Conservation (phyloP, 371 early-diverging fungal species). For the Actinomortierella ambigua region DNA sequence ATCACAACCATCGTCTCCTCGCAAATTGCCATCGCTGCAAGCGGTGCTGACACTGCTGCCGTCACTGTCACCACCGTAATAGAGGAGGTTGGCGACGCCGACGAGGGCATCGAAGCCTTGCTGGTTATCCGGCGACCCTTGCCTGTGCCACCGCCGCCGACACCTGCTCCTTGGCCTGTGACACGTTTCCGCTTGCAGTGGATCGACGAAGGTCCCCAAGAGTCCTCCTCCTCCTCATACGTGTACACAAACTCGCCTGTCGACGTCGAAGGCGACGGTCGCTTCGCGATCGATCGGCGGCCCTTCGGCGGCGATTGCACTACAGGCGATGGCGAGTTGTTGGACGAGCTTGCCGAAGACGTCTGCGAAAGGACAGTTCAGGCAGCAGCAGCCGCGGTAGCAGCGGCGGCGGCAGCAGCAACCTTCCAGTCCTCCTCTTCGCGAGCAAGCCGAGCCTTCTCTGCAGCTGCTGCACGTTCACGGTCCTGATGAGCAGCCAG, state of each 20-base stretch:
- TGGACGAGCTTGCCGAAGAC: constrained; percentile 23
- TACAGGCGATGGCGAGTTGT: constrained; percentile 33
- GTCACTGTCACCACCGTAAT: constrained; percentile 6
- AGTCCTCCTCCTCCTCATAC: constrained; percentile 12
- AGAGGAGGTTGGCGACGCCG: constrained; percentile 2
- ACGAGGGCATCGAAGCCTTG: constrained; percentile 1
- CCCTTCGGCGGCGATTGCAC: constrained; percentile 16
- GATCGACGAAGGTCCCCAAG: constrained; percentile 18
- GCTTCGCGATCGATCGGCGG: constrained; percentile 7
- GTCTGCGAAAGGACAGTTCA: constrained; percentile 28
- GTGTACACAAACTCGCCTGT: constrained; percentile 15
- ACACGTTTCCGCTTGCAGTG: constrained; percentile 20
- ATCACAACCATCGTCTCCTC: constrained; percentile 4
- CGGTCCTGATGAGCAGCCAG: constrained; percentile 32
- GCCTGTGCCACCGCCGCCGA: constrained; percentile 29
- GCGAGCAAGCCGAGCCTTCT: neutral
- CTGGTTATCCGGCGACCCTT: constrained; percentile 25
- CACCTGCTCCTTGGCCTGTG: constrained; percentile 21
- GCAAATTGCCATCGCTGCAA: no score
- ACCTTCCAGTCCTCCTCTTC: neutral
- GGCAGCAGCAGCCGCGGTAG: constrained; percentile 8
- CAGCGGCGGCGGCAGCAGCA: neutral
- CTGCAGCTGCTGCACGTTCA: constrained; percentile 5
- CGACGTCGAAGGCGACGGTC: constrained; percentile 1
- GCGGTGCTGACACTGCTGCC: no score